Evolutionary conservation across 129 eudicot genomes (phyloP).

Genomic region (Deinandra increscens): DNA sequence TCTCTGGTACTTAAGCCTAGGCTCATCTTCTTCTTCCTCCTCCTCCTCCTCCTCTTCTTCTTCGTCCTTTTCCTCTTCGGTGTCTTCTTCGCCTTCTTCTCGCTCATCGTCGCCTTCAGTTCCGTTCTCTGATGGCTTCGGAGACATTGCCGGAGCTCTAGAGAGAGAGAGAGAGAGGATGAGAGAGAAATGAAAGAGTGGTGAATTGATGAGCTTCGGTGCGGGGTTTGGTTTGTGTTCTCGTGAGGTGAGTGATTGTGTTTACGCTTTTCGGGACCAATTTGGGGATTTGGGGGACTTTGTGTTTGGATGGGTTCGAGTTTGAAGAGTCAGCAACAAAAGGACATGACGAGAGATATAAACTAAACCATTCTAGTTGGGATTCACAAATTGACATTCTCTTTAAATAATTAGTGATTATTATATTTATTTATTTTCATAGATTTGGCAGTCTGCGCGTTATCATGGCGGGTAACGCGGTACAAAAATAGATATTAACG

Average conservation of each 20-base stretch:
- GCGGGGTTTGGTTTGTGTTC: conserved; percentile 25
- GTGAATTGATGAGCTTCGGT: conserved; percentile 13
- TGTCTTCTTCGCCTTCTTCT: conserved; percentile 50
- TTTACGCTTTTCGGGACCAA: conserved; percentile 23
- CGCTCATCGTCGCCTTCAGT: conserved; percentile 89
- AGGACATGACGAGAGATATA: conserved; percentile 6
- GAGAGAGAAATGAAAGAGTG: neutral
- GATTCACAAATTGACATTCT: neutral
- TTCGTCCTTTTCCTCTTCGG: conserved; percentile 53
- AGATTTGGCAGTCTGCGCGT: too few species aligned
- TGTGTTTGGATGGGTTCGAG: conserved; percentile 32
- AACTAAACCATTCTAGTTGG: conserved; percentile 14
- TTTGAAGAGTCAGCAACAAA: too few species aligned
- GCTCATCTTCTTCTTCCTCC: conserved; percentile 81
- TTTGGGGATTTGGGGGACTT: too few species aligned
- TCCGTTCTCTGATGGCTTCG: conserved; percentile 64
- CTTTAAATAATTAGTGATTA: neutral
- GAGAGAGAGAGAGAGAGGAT: conserved; percentile 27
- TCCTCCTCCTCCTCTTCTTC: conserved; percentile 43
- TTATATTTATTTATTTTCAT: too few species aligned
- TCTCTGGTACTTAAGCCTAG: conserved; percentile 86
- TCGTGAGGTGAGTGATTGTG: neutral
- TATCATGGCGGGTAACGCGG: too few species aligned
- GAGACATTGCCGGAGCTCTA: conserved; percentile 48
- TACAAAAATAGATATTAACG: too few species aligned